Evolutionary conservation across 208 protist species (phyloP).

Genomic region (Leishmania guyanensis): DNA sequence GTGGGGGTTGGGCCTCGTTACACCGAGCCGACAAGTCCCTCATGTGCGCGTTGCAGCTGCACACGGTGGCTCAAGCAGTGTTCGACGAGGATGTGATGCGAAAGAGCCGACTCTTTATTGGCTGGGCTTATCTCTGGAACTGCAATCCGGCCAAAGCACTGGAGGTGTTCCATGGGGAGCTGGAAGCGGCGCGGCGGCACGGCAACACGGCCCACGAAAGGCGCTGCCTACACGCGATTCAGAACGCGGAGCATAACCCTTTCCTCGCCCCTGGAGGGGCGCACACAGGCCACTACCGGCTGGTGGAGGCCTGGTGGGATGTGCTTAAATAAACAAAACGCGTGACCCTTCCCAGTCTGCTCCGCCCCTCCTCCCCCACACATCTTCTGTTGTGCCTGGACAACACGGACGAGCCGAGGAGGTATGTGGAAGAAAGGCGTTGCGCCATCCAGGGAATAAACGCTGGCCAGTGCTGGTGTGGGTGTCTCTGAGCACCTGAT

Average conservation of each 20-base stretch:
- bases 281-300: conserved; percentile 25
- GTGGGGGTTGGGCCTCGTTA: conserved; percentile 81
- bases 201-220: conserved; percentile 53
- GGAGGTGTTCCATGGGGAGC: conserved; percentile 44
- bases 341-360: neutral
- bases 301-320: conserved; percentile 42
- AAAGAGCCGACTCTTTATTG: conserved; percentile 75
- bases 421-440: neutral
- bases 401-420: neutral
- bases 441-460: neutral
- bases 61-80: conserved; percentile 36
- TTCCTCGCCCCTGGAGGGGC: conserved; percentile 17
- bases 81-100: conserved; percentile 43
- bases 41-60: conserved; percentile 53
- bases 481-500: neutral
- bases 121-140: conserved; percentile 75
- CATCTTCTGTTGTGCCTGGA: neutral
- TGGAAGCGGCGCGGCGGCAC: conserved; percentile 25
- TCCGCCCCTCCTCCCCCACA: neutral
- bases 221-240: conserved; percentile 59
- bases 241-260: conserved; percentile 44
- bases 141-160: conserved; percentile 41
- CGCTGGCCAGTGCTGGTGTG: neutral
- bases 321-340: conserved; percentile 21
- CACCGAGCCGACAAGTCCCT: conserved; percentile 60